Evolutionary conservation across 2,329 filamentous ascomycete genomes (phyloP).

Genomic region (Fusarium armeniacum): DNA sequence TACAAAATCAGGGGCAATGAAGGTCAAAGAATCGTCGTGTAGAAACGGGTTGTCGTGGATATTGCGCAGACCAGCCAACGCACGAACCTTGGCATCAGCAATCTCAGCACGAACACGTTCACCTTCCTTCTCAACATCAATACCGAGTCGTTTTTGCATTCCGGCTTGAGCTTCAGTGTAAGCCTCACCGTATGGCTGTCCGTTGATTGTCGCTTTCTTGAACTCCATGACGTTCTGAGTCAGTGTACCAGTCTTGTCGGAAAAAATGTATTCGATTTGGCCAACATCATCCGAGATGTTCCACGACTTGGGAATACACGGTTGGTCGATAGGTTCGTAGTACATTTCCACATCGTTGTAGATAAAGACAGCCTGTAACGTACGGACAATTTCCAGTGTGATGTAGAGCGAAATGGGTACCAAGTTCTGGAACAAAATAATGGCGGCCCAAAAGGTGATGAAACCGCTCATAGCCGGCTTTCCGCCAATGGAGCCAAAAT

Average conservation of each 20-base stretch:
- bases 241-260: slow-evolving; percentile 95
- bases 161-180: slow-evolving; percentile 97
- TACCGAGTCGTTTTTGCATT: slow-evolving; percentile 91
- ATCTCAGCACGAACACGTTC: slow-evolving; percentile 82
- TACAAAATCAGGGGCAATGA: slow-evolving; percentile 91
- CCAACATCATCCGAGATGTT: slow-evolving; percentile 98
- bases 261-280: slow-evolving; percentile 99
- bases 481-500: slow-evolving; percentile 85
- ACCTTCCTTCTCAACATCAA: slow-evolving; percentile 86
- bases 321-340: slow-evolving; percentile 92
- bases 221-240: slow-evolving; percentile 99
- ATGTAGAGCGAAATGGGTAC: slow-evolving; percentile 98
- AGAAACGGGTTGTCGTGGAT: slow-evolving; percentile 93
- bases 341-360: slow-evolving; percentile 98
- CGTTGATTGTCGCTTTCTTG: slow-evolving; percentile 97
- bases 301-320: slow-evolving; percentile 97
- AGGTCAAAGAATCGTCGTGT: slow-evolving; percentile 89
- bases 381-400: slow-evolving; percentile 94
- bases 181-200: slow-evolving; percentile 95
- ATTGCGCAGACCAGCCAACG: slow-evolving; percentile 79
- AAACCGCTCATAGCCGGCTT: slow-evolving; percentile 85
- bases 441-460: slow-evolving; percentile 94
- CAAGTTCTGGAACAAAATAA: slow-evolving; percentile 98
- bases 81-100: slow-evolving; percentile 78
- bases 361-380: slow-evolving; percentile 95